Base-by-base conservation (phyloP, 345 rosid species). In the Punica granatum region DNA sequence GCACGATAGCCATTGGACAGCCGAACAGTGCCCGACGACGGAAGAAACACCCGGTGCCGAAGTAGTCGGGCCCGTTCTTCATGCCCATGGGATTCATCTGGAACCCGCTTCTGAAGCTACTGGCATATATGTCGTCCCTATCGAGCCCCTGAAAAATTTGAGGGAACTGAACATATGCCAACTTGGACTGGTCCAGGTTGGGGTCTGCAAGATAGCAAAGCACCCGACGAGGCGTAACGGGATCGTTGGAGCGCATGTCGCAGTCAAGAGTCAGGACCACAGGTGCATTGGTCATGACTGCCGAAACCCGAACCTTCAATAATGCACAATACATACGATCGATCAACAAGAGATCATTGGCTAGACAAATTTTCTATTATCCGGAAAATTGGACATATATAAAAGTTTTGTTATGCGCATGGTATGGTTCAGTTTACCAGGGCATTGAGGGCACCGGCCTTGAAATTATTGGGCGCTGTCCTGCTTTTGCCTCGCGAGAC, bases 401-500 rank as follows among this genome's bases (percentile, higher is more conserved):
- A 37, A 31, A 21, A 2, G 31, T n/a, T n/a, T n/a, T n/a, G n/a
- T n/a, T n/a, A n/a, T n/a, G n/a, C n/a, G n/a, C n/a, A 56, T 56
- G 3, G 12, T 11, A 23, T 23, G 0, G 12, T 0, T 7, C 4
- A 7, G 25, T 16, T 60, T 64, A 68, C 73, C 68, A 89, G 63
- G 11, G 73, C 79, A 65, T 92, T 92, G 33, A 92, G 90, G 72
- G 98, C 98, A 56, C 98, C 98, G 13, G 89, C 94, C 76, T 92
- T 92, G 71, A 78, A 92, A 67, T 87, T 74, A 73, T 92, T 96
- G 15, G 69, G 79, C 34, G 76, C 76, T 33, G 71, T 70, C 64
- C 62, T 78, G 77, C 76, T 75, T 74, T 89, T 92, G 71, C 86
- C 81, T 64, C 98, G 72, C 0, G 94, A 83, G 42, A 92, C 71